A percentile compares a stretch with the other conserved stretches of the same genome.
Evolutionary conservation across 139 green algal species (phyloP).

Genomic region (Coelastrella sp.): DNA sequence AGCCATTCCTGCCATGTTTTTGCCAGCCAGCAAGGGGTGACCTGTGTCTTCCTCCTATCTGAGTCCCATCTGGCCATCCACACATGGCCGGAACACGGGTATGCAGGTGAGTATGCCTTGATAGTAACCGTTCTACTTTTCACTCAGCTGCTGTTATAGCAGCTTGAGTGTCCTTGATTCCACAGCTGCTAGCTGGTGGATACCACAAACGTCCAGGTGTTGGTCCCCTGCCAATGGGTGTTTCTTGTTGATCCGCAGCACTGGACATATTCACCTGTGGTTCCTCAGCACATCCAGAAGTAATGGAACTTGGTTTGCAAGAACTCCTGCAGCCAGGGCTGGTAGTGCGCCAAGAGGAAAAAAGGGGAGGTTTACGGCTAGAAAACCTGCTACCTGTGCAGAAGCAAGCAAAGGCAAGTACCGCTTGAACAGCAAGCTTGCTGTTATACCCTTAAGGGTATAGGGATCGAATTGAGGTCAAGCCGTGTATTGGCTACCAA

Average conservation of each 20-base stretch:
- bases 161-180: too few relatives aligned
- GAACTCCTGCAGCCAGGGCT: conserved; percentile 23
- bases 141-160: too few relatives aligned
- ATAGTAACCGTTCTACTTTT: too few relatives aligned
- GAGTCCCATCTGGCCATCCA: conserved; percentile 34
- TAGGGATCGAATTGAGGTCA: too few relatives aligned
- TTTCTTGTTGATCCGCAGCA: not conserved
- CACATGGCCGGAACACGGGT: conserved; percentile 23
- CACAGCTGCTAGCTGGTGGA: too few relatives aligned
- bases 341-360: not conserved
- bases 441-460: not conserved
- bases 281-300: not conserved
- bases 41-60: conserved; percentile 34
- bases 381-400: not conserved
- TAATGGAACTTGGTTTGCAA: not conserved
- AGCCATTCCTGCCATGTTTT: conserved; percentile 33
- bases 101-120: not conserved
- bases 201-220: too few relatives aligned
- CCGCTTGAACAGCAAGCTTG: too few relatives aligned
- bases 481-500: too few relatives aligned
- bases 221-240: too few relatives aligned
- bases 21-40: not conserved
- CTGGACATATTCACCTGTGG: conserved; percentile 43
- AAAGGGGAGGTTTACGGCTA: not conserved
- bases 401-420: not conserved